Percentiles rank a stretch among this genome's conserved stretches.
Evolutionary conservation across 306 rosid genomes (phyloP).

Genomic region (Vigna nakashimae): DNA sequence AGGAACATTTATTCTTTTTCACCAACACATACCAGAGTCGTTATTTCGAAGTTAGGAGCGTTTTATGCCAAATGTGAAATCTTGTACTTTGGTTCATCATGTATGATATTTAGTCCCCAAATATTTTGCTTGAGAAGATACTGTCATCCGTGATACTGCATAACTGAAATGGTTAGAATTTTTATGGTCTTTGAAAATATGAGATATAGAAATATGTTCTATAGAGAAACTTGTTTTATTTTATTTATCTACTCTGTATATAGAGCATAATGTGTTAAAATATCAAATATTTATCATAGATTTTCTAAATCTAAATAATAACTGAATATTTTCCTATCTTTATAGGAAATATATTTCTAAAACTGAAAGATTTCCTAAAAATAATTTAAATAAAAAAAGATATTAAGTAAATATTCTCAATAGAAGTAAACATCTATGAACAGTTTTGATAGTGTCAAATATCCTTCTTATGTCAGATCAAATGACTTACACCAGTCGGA

Average conservation of each 20-base stretch:
- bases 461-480: constrained; percentile 33
- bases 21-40: not conserved
- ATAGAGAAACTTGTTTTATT: too few relatives aligned
- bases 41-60: not conserved
- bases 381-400: too few relatives aligned
- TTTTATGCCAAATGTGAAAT: not conserved
- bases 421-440: not conserved
- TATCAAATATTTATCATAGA: too few relatives aligned
- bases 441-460: constrained; percentile 9
- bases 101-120: constrained; percentile 3
- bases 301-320: too few relatives aligned
- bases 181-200: too few relatives aligned
- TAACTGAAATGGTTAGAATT: not conserved
- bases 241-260: too few relatives aligned
- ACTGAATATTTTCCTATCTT: too few relatives aligned
- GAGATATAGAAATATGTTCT: too few relatives aligned
- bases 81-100: constrained; percentile 2
- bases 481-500: constrained; percentile 16
- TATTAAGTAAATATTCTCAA: too few relatives aligned
- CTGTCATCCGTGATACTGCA: constrained; percentile 1
- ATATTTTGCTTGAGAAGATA: not conserved
- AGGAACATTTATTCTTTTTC: not conserved
- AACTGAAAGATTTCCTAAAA: too few relatives aligned
- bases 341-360: too few relatives aligned
- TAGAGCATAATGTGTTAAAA: too few relatives aligned